These are phyloP conservation scores for Eucalyptus erythrocorys DNA, from an alignment of 345 rosid species.

Conservation along the genomic window DNA sequence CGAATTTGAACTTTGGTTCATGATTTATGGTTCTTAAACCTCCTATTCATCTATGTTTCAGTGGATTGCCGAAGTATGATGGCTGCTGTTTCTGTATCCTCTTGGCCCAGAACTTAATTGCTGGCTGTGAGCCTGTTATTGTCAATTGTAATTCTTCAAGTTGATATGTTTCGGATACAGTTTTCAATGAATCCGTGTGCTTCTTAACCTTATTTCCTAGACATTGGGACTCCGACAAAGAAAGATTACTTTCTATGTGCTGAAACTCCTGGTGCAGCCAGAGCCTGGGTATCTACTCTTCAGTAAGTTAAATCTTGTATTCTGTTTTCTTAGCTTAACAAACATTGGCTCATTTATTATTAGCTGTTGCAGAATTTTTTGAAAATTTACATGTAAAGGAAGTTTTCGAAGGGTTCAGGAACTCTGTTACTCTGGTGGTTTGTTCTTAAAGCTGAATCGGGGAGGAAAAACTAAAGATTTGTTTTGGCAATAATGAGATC, in stretches of 20 bases:
- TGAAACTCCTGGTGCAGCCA: conserved; percentile 95
- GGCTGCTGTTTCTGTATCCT: conserved; percentile 99
- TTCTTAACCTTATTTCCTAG: conserved; percentile 42
- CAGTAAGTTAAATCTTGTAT: conserved; percentile 41
- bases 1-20: background rate
- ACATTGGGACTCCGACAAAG: conserved; percentile 96
- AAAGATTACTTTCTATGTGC: conserved; percentile 94
- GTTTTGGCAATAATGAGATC: background rate
- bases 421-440: background rate
- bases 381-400: background rate
- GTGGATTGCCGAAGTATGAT: conserved; percentile 92
- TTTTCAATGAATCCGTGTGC: background rate
- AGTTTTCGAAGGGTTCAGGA: background rate
- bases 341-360: background rate
- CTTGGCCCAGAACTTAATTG: background rate
- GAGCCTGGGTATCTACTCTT: conserved; percentile 95
- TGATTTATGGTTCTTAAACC: background rate
- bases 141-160: background rate
- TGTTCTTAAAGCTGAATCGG: background rate
- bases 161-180: background rate
- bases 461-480: background rate
- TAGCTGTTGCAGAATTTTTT: background rate
- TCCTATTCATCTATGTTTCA: conserved; percentile 17
- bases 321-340: background rate
- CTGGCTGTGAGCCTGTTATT: background rate